Evolutionary conservation across 225 moss, liverwort and hornwort species (phyloP), one percentile per base, ranked within the genome.

Genomic region (Anthoceros angustus): DNA sequence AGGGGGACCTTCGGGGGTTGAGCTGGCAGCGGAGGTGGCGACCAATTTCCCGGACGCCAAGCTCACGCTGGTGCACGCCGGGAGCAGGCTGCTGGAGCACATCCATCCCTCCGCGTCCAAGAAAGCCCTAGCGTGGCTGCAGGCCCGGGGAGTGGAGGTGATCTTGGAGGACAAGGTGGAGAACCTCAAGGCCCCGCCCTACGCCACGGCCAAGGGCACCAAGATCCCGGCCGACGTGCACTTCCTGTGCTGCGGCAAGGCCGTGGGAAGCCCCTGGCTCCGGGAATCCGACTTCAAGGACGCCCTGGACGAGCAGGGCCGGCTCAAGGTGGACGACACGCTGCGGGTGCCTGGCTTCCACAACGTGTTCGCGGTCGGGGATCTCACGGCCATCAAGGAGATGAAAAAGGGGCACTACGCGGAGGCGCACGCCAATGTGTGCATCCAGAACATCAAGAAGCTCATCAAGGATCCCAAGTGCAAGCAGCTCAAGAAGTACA

Each of bases 1-100:
- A 66, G 92, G 88, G 32, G 88, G 92, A 0, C 92, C 86, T 11
- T 82, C 88, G 0, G 92, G 89, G 55, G 64, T 86, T 62, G 85
- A 87, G 65, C 42, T 87, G 2, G 85, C 80, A 1, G 82, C 80
- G 26, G 86, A 93, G 73, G 79, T 89, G 8, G 10, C 79, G 41
- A 76, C 74, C 0, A 76, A 89, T 39, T 85, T 83, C 66, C 83
- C 89, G 0, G 65, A 62, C 12, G 86, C 81, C 50, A 86, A 85
- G 73, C 81, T 86, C n/a, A 88, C 86, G 0, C 66, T 92, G 41
- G 77, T 92, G 49, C 75, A 82, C 20, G 49, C 79, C 7, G 72
- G 86, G 63, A 75, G 62, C 24, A 71, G 77, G 42, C 42, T 86
- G 71, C 65, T 92, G 10, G 83, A 71, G 61, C 88, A 84, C 74